Base-by-base conservation (phyloP, 192 early-diverging fungal genomes). In the Coemansia asiatica region DNA sequence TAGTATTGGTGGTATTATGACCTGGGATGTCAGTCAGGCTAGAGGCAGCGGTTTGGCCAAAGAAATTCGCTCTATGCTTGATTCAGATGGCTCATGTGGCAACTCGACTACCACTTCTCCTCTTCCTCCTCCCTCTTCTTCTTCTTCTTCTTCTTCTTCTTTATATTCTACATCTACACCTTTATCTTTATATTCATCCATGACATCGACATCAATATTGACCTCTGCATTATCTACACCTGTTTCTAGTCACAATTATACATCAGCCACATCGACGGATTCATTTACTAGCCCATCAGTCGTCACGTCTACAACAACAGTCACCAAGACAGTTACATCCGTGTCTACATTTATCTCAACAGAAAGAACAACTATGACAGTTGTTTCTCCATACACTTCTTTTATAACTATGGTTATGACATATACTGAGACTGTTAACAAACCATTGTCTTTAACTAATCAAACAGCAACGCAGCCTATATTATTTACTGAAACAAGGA, bases 1-100 rank as follows among this genome's bases (percentile, higher is more conserved):
- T 18, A 70, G 62, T 19, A 81, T 85, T 72, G 86, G 84, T 22
- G 86, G 86, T 38, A 84, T 85, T 16, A 87, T 87, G 86, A 81
- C 84, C 61, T 87, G 86, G 84, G 68, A 70, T 38, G 58, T 63
- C 23, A 61, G 48, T 19, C 63, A 60, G 36, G 36, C 58, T 22
- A 19, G 58, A 10, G 40, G 22, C 19, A 60, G 58, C 27, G 58
- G 58, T 2, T 27, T 60, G 4, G 58, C 58, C n/a, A 46, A 21
- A 0, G 35, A 40, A 6, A 46, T 60, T 19, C 58, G 58, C 23
- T 2, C 19, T 23, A 60, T 60, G 35, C 33, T 60, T 16, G 36
- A 60, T 23, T 21, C 8, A 9, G 25, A 38, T 15, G 58, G 58
- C 19, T 60, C 58, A 4, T 60, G 58, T 26, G 36, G 58, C 13